phyloP scores from a whole-genome alignment of 306 rosid species.

The Herpetospermum pedunculosum region DNA sequence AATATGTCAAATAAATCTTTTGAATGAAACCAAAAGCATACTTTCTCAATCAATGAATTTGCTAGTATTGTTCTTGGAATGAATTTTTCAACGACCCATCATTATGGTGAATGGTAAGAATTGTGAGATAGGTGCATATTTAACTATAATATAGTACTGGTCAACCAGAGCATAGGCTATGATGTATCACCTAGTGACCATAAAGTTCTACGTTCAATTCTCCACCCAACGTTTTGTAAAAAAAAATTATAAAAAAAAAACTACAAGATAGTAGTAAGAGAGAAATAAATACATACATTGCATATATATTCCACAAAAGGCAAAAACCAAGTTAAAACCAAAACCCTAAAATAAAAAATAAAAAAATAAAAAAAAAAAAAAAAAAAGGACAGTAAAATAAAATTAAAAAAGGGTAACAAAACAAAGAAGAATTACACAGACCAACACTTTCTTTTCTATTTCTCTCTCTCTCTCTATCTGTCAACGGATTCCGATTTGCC shows the following conservation, averaged over 20 bases:
- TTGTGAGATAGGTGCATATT: background rate
- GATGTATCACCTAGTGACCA: no score
- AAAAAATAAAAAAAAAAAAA: background rate
- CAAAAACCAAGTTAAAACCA: background rate
- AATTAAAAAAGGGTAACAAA: background rate
- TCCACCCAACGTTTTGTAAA: background rate
- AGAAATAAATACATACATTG: background rate
- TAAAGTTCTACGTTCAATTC: no score
- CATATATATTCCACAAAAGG: no score
- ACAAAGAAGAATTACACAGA: background rate
- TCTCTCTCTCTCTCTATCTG: slow-evolving; percentile 7
- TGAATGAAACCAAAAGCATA: no score
- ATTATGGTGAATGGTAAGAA: background rate
- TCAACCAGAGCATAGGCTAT: no score
- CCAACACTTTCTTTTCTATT: slow-evolving; percentile 9
- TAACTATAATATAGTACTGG: no score
- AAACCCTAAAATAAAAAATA: background rate
- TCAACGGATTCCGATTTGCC: background rate
- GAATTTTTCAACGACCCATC: no score
- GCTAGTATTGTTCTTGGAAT: no score
- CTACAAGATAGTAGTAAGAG: no score
- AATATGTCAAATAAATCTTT: no score
- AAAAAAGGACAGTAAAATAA: slow-evolving; percentile 9
- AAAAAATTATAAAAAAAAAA: no score
- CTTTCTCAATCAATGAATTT: no score